Evolutionary conservation across 441 rosid species (phyloP).

Genomic region (Erodium trifolium): DNA sequence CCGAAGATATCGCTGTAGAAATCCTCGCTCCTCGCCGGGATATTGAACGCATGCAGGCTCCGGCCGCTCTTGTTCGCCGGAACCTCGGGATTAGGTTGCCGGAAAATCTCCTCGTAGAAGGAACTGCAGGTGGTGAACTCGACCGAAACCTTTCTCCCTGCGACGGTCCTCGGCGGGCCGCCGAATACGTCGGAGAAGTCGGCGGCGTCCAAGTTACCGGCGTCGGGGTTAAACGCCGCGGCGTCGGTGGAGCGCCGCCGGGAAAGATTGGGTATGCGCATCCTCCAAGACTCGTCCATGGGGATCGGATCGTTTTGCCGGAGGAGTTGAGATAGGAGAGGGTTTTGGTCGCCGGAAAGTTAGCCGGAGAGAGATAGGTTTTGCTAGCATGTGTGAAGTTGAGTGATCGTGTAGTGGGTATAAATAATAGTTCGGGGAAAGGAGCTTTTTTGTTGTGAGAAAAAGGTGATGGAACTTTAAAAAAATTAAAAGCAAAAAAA

Average conservation of each 20-base stretch:
- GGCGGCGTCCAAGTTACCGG: not conserved
- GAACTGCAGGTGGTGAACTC: not conserved
- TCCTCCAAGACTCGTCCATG: not conserved
- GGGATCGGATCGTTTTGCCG: not conserved
- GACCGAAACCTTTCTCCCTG: not conserved
- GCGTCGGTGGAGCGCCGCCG: not conserved
- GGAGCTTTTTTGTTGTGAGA: not conserved
- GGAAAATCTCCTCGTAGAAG: conserved; percentile 27
- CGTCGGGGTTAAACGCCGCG: too few relatives aligned
- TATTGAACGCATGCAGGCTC: conserved; percentile 58
- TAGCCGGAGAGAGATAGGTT: not conserved
- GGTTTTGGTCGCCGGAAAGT: not conserved
- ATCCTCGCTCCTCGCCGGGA: conserved; percentile 48
- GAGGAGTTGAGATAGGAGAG: not conserved
- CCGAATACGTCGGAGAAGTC: not conserved
- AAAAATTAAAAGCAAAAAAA: too few relatives aligned
- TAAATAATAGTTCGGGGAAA: not conserved
- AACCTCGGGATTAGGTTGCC: conserved; percentile 27
- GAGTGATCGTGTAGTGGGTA: not conserved
- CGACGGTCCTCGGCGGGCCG: not conserved
- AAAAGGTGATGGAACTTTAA: not conserved
- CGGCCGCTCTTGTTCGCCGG: conserved; percentile 35
- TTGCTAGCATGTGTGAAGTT: not conserved
- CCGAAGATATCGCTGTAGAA: conserved; percentile 68
- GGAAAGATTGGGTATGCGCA: not conserved